These are phyloP conservation scores for Fusarium keratoplasticum DNA, from an alignment of 2,329 filamentous ascomycete genomes.

Conservation along the genomic window DNA sequence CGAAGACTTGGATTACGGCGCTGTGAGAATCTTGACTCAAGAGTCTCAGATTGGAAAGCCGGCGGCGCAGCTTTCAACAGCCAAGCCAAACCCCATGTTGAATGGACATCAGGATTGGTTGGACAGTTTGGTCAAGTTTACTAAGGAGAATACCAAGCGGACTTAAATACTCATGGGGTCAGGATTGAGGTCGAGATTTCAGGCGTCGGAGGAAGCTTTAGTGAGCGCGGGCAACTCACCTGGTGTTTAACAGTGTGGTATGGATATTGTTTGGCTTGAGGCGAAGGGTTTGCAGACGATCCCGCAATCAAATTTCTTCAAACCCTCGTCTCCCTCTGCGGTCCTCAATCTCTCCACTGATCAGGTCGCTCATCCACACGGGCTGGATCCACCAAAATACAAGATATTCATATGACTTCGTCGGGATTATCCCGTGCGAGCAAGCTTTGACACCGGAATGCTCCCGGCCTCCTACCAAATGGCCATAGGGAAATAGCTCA, in stretches of 20 bases:
- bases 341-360: not conserved
- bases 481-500: not conserved
- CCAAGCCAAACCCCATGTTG: slow-evolving; percentile 44
- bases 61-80: slow-evolving; percentile 29
- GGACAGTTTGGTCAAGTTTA: slow-evolving; percentile 36
- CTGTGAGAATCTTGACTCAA: slow-evolving; percentile 45
- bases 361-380: not conserved
- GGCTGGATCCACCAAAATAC: not conserved
- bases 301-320: not conserved
- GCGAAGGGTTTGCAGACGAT: not conserved
- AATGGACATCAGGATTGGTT: slow-evolving; percentile 47
- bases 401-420: not conserved
- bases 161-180: not conserved
- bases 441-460: not conserved
- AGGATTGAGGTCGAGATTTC: not conserved
- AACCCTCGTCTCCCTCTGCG: not conserved
- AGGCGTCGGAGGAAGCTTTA: not conserved
- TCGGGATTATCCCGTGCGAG: not conserved
- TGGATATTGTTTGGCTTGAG: not conserved
- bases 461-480: not conserved
- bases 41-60: slow-evolving; percentile 46
- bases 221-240: not conserved
- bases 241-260: not conserved
- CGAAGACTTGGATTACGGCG: slow-evolving; percentile 43
- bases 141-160: slow-evolving; percentile 2